Conservation (phyloP, 176 grass and related monocot genomes). For the Bothriochloa decipiens region DNA sequence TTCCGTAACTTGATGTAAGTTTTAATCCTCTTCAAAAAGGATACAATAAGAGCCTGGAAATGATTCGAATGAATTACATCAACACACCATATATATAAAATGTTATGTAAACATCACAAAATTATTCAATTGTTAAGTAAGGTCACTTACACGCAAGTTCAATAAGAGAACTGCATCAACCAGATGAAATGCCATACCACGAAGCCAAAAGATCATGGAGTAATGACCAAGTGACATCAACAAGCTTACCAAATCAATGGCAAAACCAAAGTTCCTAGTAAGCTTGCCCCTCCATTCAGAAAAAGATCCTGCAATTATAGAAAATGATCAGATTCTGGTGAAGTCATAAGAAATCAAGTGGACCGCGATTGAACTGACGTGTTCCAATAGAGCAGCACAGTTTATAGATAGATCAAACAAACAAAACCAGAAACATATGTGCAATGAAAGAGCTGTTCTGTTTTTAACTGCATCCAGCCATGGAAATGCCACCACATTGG, state of each 20-base stretch:
- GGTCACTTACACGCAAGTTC: constrained; percentile 83
- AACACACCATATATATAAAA: constrained; percentile 22
- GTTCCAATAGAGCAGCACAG: constrained; percentile 7
- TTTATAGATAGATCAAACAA: constrained; percentile 14
- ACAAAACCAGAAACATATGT: constrained; percentile 29
- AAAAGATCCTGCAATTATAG: constrained; percentile 70
- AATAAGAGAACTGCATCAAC: constrained; percentile 88
- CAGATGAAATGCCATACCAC: constrained; percentile 95
- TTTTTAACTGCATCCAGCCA: neutral
- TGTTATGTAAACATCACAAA: constrained; percentile 1
- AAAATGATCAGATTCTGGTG: constrained; percentile 27
- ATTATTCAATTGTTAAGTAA: constrained; percentile 10
- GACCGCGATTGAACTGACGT: neutral
- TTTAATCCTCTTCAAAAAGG: constrained; percentile 79
- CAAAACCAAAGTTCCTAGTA: constrained; percentile 86
- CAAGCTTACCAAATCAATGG: constrained; percentile 77
- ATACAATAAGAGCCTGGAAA: constrained; percentile 77
- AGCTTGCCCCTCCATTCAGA: constrained; percentile 86
- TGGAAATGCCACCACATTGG: neutral
- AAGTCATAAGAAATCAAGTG: constrained; percentile 25
- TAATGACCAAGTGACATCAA: constrained; percentile 88
- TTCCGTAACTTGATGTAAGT: constrained; percentile 77
- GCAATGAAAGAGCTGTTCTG: constrained; percentile 22
- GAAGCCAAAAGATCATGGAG: constrained; percentile 90
- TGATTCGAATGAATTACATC: constrained; percentile 37